Base-by-base conservation (phyloP, 805 yeast genomes). In the Kluyveromyces siamensis region DNA sequence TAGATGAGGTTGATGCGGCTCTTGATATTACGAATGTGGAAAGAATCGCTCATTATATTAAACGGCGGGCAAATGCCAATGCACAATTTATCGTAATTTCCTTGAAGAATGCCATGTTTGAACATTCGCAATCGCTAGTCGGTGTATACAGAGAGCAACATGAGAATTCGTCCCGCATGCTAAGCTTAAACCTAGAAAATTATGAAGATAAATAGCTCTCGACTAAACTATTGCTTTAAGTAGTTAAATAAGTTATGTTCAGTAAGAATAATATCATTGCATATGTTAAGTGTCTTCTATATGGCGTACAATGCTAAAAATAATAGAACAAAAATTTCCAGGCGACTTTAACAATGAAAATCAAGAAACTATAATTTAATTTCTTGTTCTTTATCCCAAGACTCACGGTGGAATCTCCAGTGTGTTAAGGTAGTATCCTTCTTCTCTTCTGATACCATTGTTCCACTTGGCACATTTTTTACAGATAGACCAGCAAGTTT, bases 1-100 rank as follows among this genome's bases (percentile, higher is more conserved):
- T 93, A 40, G 99, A 93, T 65, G 99, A 93, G 67, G 89, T 93
- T n/a, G 99, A 93, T 69, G 98, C 99, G 0, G 98, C 98, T 0
- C 75, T 93, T 50, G 99, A 93, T 66, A 83, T 86, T 51, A 80
- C 87, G 21, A 93, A 93, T 60, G 96, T 93, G 21, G 79, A 79
- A 47, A 80, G 80, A 59, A 82, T 93, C 50, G 96, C 96, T n/a
- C 81, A 80, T 50, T 93, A 90, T 62, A 87, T 93, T 51, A 75
- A 75, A 45, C 77, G 76, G 51, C 81, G 84, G 56, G 81, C 91
- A 2, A 84, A 87, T 25, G 84, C 88, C 1, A 75, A 79, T 40
- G 80, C 87, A 63, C 99, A 93, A 62, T 88, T 91, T 58, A 88
- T 93, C 63, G 96, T 93, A 41, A 93, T 93, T 52, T 85, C 96